Conservation (phyloP, 2,329 filamentous ascomycete genomes). For the Fusarium sp. region DNA sequence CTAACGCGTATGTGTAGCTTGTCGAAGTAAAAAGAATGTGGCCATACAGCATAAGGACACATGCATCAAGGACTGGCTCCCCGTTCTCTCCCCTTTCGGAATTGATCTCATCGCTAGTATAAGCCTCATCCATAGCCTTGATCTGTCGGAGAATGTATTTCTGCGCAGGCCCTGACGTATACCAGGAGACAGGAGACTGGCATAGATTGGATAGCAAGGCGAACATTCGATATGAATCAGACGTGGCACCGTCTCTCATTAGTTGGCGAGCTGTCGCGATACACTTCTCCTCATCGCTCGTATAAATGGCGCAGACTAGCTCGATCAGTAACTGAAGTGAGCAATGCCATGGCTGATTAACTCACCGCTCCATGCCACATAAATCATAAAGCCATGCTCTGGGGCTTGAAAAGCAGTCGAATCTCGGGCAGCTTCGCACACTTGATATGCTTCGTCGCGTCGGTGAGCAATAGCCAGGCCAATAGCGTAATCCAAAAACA, state of each 20-base stretch:
- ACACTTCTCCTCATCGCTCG: slow-evolving; percentile 81
- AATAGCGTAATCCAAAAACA: slow-evolving; percentile 89
- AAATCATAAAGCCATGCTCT: slow-evolving; percentile 74
- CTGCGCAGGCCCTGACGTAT: slow-evolving; percentile 82
- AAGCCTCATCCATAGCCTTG: slow-evolving; percentile 81
- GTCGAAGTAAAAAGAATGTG: slow-evolving; percentile 88
- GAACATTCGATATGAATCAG: slow-evolving; percentile 86
- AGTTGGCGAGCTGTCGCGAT: slow-evolving; percentile 80
- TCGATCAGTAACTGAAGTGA: slow-evolving; percentile 12
- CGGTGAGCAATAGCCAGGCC: slow-evolving; percentile 75
- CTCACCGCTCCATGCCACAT: slow-evolving; percentile 79
- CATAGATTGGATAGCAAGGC: slow-evolving; percentile 79
- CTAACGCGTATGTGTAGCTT: slow-evolving; percentile 84
- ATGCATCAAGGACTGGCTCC: slow-evolving; percentile 70
- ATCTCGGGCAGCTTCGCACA: slow-evolving; percentile 79
- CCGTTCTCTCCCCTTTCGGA: background rate
- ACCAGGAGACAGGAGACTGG: slow-evolving; percentile 77
- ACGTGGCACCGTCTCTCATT: slow-evolving; percentile 83
- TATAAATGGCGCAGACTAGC: slow-evolving; percentile 82
- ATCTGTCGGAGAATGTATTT: slow-evolving; percentile 94
- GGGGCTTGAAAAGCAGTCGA: slow-evolving; percentile 84
- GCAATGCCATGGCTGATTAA: background rate
- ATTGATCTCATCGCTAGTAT: slow-evolving; percentile 42
- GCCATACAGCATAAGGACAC: slow-evolving; percentile 86
- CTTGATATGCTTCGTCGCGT: slow-evolving; percentile 77